Evolutionary conservation across 1,284 basidiomycete genomes (phyloP), one percentile per base, ranked within the genome.

Genomic region (Sparassis latifolia): DNA sequence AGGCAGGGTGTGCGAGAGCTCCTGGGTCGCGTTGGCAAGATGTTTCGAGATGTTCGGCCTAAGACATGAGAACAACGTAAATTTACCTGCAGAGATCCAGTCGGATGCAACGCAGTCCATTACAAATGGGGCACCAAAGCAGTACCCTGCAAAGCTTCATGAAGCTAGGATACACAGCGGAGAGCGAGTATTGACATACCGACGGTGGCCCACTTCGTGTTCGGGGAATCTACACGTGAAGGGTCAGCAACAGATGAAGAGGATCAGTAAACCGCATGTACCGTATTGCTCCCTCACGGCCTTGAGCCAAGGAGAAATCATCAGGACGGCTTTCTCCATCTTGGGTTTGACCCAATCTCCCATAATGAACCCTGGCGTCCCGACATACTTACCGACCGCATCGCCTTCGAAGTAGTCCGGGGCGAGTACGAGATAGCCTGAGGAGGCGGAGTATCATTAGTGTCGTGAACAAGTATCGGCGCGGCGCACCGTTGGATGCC

Each of bases 391-490:
- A 2, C 58, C 53, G 42, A 79, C 52, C 5, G 71, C 65, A 52
- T 81, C 77, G 4, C 80, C 80, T 53, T 79, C 71, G 61, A 82
- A 78, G 59, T 79, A 82, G 53, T 82, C 80, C 37, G 74, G 62
- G 1, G 77, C 79, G 6, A 79, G 62, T 1, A 82, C 78, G 43
- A 67, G 64, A 60, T 73, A 80, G 1, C 80, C 79, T 81, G 48
- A 46, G 2, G 28, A 44, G 10, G 29, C 4, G 35, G 28, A 38
- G 33, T 29, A 42, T 10, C 28, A 42, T 28, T 44, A 48, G 48
- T 31, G 31, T 3, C 4, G 12, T 2, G 5, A 43, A 10, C 7
- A 6, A 20, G 6, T 12, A 38, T 20, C 20, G 20, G 20, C 20
- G 20, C 20, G 20, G 60, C 66, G n/a, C 49, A 78, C 76, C 75